Evolutionary conservation across 495 filamentous ascomycete species (phyloP).

Genomic region (Hypoxylon cercidicola): DNA sequence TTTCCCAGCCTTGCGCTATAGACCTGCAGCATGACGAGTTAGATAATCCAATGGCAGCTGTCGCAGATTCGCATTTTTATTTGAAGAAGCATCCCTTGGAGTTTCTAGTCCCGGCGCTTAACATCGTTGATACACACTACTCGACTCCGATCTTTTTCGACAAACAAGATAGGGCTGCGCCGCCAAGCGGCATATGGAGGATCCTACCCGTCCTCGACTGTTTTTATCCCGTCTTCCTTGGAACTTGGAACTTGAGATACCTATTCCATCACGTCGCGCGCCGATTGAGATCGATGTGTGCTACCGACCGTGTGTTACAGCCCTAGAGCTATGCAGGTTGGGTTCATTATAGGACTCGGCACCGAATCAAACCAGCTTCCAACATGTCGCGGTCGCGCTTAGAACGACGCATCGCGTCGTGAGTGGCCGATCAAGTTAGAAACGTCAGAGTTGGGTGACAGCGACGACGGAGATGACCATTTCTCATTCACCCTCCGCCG

Average conservation of each 20-base stretch:
- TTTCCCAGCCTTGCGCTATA: slow-evolving; percentile 21
- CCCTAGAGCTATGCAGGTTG: slow-evolving; percentile 35
- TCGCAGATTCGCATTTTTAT: slow-evolving; percentile 8
- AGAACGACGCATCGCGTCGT: slow-evolving; percentile 12
- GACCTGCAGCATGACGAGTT: slow-evolving; percentile 29
- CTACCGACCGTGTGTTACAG: slow-evolving; percentile 23
- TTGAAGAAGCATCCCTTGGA: slow-evolving; percentile 5
- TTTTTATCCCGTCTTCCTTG: slow-evolving; percentile 35
- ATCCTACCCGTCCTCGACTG: slow-evolving; percentile 37
- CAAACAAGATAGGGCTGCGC: slow-evolving; percentile 18
- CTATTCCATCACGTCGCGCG: slow-evolving; percentile 9
- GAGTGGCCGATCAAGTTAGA: slow-evolving; percentile 40
- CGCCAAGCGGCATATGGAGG: slow-evolving; percentile 23
- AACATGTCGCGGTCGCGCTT: slow-evolving; percentile 27
- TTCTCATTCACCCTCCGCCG: slow-evolving; percentile 16
- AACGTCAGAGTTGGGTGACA: slow-evolving; percentile 33
- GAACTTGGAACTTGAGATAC: slow-evolving; percentile 4
- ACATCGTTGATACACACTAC: slow-evolving; percentile 11
- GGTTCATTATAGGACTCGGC: slow-evolving; percentile 21
- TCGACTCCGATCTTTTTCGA: slow-evolving; percentile 23
- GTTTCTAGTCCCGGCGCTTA: slow-evolving; percentile 34
- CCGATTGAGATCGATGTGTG: slow-evolving; percentile 23
- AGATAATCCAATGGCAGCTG: slow-evolving; percentile 22
- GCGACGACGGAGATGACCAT: slow-evolving; percentile 14
- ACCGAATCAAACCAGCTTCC: slow-evolving; percentile 24